phyloP scores from a whole-genome alignment of 1,139 yeast species.

The Blastobotrys apis region DNA sequence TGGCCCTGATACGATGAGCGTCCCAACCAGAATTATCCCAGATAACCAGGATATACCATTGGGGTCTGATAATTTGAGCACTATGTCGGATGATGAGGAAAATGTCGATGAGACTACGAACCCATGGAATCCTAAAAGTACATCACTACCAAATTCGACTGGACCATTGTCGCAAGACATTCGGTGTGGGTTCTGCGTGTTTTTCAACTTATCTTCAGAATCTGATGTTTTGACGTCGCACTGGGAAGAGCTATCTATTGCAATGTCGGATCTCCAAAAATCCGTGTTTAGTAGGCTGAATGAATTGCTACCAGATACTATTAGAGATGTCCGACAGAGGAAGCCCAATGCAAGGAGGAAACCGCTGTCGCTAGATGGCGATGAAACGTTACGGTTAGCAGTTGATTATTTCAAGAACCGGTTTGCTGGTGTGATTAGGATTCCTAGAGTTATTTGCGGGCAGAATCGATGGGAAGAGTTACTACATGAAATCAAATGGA shows the following conservation, averaged over 20 bases:
- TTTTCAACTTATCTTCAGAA: constrained; percentile 21
- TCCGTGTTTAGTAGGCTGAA: constrained; percentile 17
- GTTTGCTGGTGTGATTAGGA: constrained; percentile 23
- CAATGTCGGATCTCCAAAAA: constrained; percentile 26
- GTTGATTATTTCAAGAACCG: constrained; percentile 24
- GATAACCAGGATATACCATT: constrained; percentile 8
- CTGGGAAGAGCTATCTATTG: constrained; percentile 29
- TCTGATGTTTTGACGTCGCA: constrained; percentile 24
- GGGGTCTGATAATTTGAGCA: background rate
- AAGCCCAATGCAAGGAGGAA: background rate
- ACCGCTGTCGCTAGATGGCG: constrained; percentile 14
- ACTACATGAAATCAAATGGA: constrained; percentile 19
- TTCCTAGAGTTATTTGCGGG: constrained; percentile 33
- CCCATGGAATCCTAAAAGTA: constrained; percentile 4
- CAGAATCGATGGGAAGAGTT: constrained; percentile 29
- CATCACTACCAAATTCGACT: background rate
- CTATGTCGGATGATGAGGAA: background rate
- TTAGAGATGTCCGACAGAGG: constrained; percentile 13
- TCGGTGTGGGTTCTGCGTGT: constrained; percentile 24
- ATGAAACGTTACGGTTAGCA: constrained; percentile 18
- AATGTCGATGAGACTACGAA: constrained; percentile 1
- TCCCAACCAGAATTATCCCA: constrained; percentile 11
- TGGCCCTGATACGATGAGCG: background rate
- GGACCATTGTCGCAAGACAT: constrained; percentile 11
- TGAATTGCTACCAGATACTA: constrained; percentile 16